Evolutionary conservation across 73 alveolate genomes (phyloP).

Genomic region (Tetrahymena borealis): DNA sequence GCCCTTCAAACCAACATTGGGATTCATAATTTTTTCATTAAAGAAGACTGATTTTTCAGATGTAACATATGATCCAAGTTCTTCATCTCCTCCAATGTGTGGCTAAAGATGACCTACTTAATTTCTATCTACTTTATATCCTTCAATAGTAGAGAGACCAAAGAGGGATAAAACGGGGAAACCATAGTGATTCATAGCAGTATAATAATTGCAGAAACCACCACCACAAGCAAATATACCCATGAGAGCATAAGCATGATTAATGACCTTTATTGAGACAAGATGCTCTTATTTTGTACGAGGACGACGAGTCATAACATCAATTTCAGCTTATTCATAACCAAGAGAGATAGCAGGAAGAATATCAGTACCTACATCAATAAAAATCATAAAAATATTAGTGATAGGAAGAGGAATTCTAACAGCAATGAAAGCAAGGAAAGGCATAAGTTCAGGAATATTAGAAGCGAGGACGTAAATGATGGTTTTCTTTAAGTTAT

Average conservation of each 20-base stretch:
- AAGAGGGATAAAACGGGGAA: no score
- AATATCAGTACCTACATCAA: conserved; percentile 80
- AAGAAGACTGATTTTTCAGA: no score
- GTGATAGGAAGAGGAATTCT: conserved; percentile 77
- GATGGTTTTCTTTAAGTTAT: conserved; percentile 69
- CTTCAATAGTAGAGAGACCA: no score
- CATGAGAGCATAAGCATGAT: conserved; percentile 51
- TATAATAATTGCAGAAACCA: conserved; percentile 56
- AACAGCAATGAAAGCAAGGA: conserved; percentile 48
- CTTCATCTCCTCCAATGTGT: no score
- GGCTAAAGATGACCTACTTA: no score
- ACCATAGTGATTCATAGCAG: conserved; percentile 72
- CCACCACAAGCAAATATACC: conserved; percentile 57
- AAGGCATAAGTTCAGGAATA: conserved; percentile 76
- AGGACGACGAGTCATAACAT: conserved; percentile 75
- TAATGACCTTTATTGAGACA: conserved; percentile 54
- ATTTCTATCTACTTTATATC: no score
- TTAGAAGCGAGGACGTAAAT: conserved; percentile 56
- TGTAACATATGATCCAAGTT: no score
- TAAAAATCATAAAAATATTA: conserved; percentile 63
- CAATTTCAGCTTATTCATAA: conserved; percentile 83
- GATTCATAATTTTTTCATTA: no score
- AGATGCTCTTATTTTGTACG: conserved; percentile 69
- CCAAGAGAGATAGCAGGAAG: conserved; percentile 77
- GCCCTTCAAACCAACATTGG: no score